A percentile compares a stretch with the other conserved stretches of the same genome.
phyloP scores from a whole-genome alignment of 768 basidiomycete species.

The Mrakia gelida region DNA sequence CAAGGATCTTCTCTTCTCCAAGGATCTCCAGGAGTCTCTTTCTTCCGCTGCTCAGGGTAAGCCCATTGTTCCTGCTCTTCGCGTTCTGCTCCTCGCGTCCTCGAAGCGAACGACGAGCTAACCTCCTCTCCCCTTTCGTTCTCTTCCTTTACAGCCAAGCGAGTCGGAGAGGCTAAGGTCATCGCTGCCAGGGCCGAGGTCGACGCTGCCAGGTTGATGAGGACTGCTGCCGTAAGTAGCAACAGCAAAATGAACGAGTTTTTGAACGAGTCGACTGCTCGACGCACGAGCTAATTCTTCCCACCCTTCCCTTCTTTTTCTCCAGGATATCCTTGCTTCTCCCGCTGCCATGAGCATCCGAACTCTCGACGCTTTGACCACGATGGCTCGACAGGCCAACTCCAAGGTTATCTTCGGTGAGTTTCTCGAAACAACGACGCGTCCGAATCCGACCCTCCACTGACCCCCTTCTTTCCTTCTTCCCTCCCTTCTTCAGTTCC shows the following conservation, averaged over 20 bases:
- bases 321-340: constrained; percentile 73
- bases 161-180: constrained; percentile 93
- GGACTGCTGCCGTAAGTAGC: background rate
- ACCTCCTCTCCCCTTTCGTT: too few species aligned
- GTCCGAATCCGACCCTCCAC: background rate
- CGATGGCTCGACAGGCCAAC: constrained; percentile 83
- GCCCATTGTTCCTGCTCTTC: too few species aligned
- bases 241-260: too few species aligned
- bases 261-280: background rate
- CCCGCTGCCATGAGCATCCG: constrained; percentile 98
- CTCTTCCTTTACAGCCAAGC: constrained; percentile 58
- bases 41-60: constrained; percentile 78
- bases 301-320: background rate
- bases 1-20: constrained; percentile 21
- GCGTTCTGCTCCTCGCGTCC: too few species aligned
- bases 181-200: constrained; percentile 95
- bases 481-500: background rate
- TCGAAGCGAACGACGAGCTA: too few species aligned
- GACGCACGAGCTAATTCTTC: too few species aligned
- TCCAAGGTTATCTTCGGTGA: constrained; percentile 89
- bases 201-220: constrained; percentile 49
- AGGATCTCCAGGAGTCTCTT: constrained; percentile 83
- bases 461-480: too few species aligned
- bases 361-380: constrained; percentile 90
- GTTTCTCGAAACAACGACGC: constrained; percentile 49